A percentile compares a stretch with the other conserved stretches of the same genome.
Conservation (phyloP, 768 basidiomycete genomes). For the Galerina sulciceps region DNA sequence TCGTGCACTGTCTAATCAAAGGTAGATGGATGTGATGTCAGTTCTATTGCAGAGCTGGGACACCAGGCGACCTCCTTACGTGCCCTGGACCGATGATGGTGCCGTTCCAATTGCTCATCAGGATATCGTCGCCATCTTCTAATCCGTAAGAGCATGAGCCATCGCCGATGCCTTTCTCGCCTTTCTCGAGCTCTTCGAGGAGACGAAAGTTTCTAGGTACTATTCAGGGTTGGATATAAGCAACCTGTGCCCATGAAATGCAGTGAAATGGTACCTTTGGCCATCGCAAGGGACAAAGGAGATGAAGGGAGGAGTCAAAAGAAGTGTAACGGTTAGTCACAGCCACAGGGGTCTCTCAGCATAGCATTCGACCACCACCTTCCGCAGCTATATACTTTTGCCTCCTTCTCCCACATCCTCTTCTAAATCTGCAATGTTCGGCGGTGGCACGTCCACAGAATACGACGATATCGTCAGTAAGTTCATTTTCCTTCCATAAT, state of each 20-base stretch:
- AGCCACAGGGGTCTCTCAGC: conserved; percentile 28
- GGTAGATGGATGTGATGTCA: conserved; percentile 10
- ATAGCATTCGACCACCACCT: conserved; percentile 15
- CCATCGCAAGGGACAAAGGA: conserved; percentile 37
- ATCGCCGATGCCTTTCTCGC: conserved; percentile 99
- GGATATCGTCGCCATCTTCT: conserved; percentile 93
- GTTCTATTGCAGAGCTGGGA: background rate
- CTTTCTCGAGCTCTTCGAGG: conserved; percentile 98
- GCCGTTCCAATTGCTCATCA: conserved; percentile 99
- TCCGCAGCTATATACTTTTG: conserved; percentile 11
- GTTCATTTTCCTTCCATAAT: conserved; percentile 32
- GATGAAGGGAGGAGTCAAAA: conserved; percentile 6
- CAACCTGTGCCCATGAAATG: background rate
- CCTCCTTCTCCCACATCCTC: background rate
- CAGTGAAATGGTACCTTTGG: conserved; percentile 45
- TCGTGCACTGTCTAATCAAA: conserved; percentile 86
- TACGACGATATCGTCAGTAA: conserved; percentile 93
- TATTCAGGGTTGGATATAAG: conserved; percentile 29
- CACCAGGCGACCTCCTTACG: conserved; percentile 50
- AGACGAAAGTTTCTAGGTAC: conserved; percentile 97
- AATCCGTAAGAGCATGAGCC: conserved; percentile 97
- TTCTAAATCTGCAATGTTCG: conserved; percentile 62
- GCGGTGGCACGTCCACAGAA: conserved; percentile 65
- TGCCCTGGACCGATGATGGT: conserved; percentile 99
- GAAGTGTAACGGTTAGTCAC: conserved; percentile 24